These are phyloP conservation scores for Ceratocystiopsis minuta DNA, from an alignment of 2,329 filamentous ascomycete species.

Conservation along the genomic window DNA sequence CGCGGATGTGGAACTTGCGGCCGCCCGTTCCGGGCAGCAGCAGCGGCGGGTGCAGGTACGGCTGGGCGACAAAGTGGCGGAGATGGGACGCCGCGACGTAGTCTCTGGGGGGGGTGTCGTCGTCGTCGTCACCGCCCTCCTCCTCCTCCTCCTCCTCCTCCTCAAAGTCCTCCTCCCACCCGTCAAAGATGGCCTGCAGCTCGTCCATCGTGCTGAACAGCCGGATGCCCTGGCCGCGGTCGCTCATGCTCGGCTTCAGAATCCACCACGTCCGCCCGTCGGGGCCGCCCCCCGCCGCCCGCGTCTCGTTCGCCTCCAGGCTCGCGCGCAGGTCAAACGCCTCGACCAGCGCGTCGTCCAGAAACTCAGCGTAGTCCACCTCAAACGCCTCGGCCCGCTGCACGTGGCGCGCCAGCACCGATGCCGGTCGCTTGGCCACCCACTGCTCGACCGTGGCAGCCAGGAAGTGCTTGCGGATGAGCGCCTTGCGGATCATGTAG, in stretches of 20 bases:
- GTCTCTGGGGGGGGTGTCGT: slow-evolving; percentile 21
- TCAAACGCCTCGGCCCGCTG: slow-evolving; percentile 75
- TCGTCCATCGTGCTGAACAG: slow-evolving; percentile 75
- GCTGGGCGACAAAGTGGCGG: slow-evolving; percentile 88
- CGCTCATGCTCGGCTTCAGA: slow-evolving; percentile 92
- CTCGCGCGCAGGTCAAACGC: slow-evolving; percentile 73
- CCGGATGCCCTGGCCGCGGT: slow-evolving; percentile 81
- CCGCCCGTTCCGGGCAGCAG: slow-evolving; percentile 43
- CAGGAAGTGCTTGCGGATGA: slow-evolving; percentile 92
- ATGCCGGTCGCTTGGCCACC: slow-evolving; percentile 65
- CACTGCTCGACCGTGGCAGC: slow-evolving; percentile 69
- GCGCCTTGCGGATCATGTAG: slow-evolving; percentile 87
- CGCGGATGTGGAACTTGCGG: slow-evolving; percentile 87
- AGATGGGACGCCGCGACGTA: slow-evolving; percentile 74
- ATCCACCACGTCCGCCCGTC: slow-evolving; percentile 77
- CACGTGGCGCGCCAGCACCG: slow-evolving; percentile 49
- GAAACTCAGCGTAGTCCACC: slow-evolving; percentile 88
- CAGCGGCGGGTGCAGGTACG: slow-evolving; percentile 80
- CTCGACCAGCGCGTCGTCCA: slow-evolving; percentile 84
- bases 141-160: slow-evolving; percentile 23
- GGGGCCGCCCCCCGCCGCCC: background rate
- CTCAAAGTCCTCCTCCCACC: slow-evolving; percentile 58
- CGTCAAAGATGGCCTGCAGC: slow-evolving; percentile 74
- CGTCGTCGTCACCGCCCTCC: slow-evolving; percentile 5
- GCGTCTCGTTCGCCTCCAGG: slow-evolving; percentile 43